These are phyloP conservation scores for Suillus subluteus DNA, from an alignment of 768 basidiomycete species.

Conservation along the genomic window DNA sequence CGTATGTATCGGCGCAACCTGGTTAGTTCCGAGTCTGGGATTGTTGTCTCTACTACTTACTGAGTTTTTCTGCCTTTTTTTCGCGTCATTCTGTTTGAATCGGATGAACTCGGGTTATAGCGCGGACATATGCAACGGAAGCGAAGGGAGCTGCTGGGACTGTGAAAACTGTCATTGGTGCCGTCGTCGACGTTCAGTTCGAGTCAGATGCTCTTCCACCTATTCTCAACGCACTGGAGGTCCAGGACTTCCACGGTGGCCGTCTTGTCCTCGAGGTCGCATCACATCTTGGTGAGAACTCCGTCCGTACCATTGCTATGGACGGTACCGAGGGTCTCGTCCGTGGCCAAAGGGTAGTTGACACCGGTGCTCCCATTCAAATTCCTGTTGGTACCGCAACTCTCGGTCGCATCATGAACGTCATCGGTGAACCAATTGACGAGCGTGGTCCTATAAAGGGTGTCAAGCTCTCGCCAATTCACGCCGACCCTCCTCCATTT, in stretches of 20 bases:
- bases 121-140: constrained; percentile 92
- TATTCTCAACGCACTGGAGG: constrained; percentile 98
- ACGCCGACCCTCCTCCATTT: constrained; percentile 96
- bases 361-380: constrained; percentile 95
- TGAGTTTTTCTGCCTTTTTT: not conserved
- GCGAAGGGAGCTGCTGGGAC: constrained; percentile 71
- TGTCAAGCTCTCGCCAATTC: constrained; percentile 89
- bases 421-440: constrained; percentile 99
- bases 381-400: constrained; percentile 95
- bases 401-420: constrained; percentile 99
- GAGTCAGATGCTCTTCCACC: constrained; percentile 89
- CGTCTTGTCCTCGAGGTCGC: constrained; percentile 99
- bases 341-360: constrained; percentile 95
- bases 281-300: constrained; percentile 98
- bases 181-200: constrained; percentile 99
- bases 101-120: constrained; percentile 37
- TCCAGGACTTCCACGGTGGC: constrained; percentile 90
- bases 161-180: constrained; percentile 99
- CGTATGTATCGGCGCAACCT: constrained; percentile 50
- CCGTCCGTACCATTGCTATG: constrained; percentile 99
- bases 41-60: constrained; percentile 8
- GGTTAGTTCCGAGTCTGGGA: constrained; percentile 44
- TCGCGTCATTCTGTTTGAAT: not conserved
- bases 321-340: constrained; percentile 99
- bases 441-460: constrained; percentile 99